A percentile compares a stretch with the other conserved stretches of the same genome.
Conservation (phyloP, 2,329 filamentous ascomycete genomes). For the Aspergillus proliferans region DNA sequence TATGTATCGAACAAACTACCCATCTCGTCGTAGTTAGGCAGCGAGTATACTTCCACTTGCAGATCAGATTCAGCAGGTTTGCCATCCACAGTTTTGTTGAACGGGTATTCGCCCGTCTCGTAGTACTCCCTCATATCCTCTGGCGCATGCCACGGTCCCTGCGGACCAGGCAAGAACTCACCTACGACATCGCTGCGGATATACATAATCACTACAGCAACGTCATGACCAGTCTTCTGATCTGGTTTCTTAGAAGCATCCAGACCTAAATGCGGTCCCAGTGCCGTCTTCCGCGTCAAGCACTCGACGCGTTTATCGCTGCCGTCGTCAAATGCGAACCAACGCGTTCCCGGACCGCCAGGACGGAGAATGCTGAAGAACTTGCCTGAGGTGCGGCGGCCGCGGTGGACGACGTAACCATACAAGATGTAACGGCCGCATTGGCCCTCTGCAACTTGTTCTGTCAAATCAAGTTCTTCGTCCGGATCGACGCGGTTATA, state of each 20-base stretch:
- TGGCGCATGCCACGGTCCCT: conserved; percentile 45
- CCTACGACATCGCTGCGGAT: conserved; percentile 45
- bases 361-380: conserved; percentile 58
- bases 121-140: conserved; percentile 37
- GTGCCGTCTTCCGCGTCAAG: conserved; percentile 50
- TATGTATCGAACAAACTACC: conserved; percentile 39
- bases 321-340: conserved; percentile 55
- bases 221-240: conserved; percentile 38
- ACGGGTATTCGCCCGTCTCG: conserved; percentile 21
- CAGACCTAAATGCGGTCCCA: conserved; percentile 47
- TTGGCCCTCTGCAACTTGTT: conserved; percentile 26
- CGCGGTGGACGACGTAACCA: conserved; percentile 55
- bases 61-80: conserved; percentile 18
- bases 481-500: conserved; percentile 52
- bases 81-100: conserved; percentile 6
- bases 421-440: conserved; percentile 50
- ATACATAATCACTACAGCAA: conserved; percentile 53
- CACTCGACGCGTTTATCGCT: conserved; percentile 52
- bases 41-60: conserved; percentile 36
- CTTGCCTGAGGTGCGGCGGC: conserved; percentile 51
- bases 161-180: conserved; percentile 36
- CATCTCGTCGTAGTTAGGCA: conserved; percentile 27
- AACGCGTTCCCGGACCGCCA: conserved; percentile 49
- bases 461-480: conserved; percentile 46
- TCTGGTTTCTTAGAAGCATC: conserved; percentile 36